phyloP scores from a whole-genome alignment of 352 stramenopile species.

The Phytophthora nicotianae region DNA sequence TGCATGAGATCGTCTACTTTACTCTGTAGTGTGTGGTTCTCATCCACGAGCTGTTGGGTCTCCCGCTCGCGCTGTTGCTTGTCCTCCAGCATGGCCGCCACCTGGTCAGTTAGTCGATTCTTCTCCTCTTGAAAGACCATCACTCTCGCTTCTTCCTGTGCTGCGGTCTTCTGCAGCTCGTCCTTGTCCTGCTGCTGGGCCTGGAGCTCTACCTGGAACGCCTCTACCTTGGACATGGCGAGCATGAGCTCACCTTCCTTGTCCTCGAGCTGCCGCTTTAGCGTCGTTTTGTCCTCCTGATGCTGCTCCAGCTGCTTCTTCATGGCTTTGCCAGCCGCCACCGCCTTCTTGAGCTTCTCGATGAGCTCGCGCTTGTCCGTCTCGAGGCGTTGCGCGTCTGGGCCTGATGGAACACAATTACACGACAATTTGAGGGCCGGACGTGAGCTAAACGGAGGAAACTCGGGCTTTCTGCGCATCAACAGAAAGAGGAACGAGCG shows the following conservation, averaged over 20 bases:
- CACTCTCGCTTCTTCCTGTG: constrained; percentile 53
- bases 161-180: constrained; percentile 39
- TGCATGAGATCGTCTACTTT: constrained; percentile 56
- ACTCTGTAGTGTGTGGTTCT: constrained; percentile 32
- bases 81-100: constrained; percentile 46
- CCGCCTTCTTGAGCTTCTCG: constrained; percentile 75
- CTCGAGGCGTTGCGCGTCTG: constrained; percentile 49
- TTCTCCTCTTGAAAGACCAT: constrained; percentile 69
- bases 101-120: constrained; percentile 48
- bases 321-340: constrained; percentile 70
- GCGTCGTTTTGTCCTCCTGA: constrained; percentile 52
- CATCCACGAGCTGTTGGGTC: constrained; percentile 29
- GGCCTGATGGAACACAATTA: constrained; percentile 19
- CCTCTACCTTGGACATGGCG: constrained; percentile 50
- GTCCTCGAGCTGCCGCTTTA: constrained; percentile 53
- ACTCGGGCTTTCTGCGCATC: constrained; percentile 10
- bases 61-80: constrained; percentile 60
- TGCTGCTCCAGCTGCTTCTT: constrained; percentile 75
- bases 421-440: constrained; percentile 18
- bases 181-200: constrained; percentile 36
- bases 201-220: constrained; percentile 59
- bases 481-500: constrained; percentile 22
- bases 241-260: constrained; percentile 56
- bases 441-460: constrained; percentile 19
- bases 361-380: constrained; percentile 76